These are phyloP conservation scores for Eutreptiella sp. DNA, from an alignment of 208 protist species.

Conservation along the genomic window DNA sequence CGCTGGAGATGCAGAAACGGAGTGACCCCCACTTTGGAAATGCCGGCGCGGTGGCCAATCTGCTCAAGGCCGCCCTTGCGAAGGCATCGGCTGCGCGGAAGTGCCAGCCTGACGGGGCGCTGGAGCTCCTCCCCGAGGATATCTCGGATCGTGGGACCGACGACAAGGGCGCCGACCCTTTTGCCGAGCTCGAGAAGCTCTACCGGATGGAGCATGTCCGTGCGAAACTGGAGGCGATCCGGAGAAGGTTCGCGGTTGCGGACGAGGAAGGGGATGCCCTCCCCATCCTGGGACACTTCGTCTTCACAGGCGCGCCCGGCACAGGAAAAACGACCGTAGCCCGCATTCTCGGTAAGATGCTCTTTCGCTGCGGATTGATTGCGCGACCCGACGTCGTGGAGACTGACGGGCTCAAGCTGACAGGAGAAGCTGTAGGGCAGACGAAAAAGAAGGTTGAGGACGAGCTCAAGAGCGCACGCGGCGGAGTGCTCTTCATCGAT, in stretches of 20 bases:
- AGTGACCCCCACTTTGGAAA: slow-evolving; percentile 21
- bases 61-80: slow-evolving; percentile 1
- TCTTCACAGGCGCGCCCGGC: slow-evolving; percentile 3
- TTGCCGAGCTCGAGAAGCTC: no score
- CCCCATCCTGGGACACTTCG: slow-evolving; percentile 15
- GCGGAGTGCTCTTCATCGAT: slow-evolving; percentile 35
- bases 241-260: no score
- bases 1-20: slow-evolving; percentile 11
- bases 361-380: slow-evolving; percentile 4
- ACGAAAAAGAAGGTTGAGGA: slow-evolving; percentile 7
- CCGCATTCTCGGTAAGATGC: slow-evolving; percentile 3
- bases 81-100: slow-evolving; percentile 14
- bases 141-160: no score
- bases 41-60: slow-evolving; percentile 20
- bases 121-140: slow-evolving; percentile 3
- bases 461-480: slow-evolving; percentile 1
- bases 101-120: not conserved
- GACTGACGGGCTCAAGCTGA: slow-evolving; percentile 11
- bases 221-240: no score
- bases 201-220: no score
- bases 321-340: slow-evolving; percentile 27
- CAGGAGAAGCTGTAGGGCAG: slow-evolving; percentile 12
- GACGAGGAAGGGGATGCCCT: no score
- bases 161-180: no score
- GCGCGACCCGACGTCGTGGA: not conserved